Percentiles rank a stretch among this genome's conserved stretches.
Evolutionary conservation across 768 basidiomycete species (phyloP).

Genomic region (Pisolithus microcarpus): DNA sequence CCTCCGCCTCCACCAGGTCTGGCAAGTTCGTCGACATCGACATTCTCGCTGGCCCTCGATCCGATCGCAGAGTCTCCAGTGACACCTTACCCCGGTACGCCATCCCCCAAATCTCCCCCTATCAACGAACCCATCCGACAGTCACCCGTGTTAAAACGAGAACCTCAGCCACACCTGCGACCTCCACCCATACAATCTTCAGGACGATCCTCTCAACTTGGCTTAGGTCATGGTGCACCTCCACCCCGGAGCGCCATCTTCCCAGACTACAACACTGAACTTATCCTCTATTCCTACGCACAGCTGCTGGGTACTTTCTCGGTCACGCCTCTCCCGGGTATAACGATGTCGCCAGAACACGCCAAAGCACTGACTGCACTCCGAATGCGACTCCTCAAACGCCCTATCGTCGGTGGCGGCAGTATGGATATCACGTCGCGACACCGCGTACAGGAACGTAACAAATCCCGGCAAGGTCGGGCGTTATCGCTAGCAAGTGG

Average conservation of each 20-base stretch:
- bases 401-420: conserved; percentile 53
- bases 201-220: conserved; percentile 34
- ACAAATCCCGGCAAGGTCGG: conserved; percentile 36
- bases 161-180: conserved; percentile 32
- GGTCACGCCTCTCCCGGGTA: conserved; percentile 43
- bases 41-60: conserved; percentile 43
- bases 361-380: conserved; percentile 38
- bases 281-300: conserved; percentile 80
- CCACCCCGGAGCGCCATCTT: conserved; percentile 38
- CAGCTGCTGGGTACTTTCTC: conserved; percentile 66
- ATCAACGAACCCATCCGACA: conserved; percentile 23
- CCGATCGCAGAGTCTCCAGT: conserved; percentile 40
- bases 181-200: conserved; percentile 13
- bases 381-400: conserved; percentile 32
- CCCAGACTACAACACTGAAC: conserved; percentile 47
- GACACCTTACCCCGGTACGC: conserved; percentile 31
- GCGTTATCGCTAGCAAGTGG: conserved; percentile 48
- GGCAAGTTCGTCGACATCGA: conserved; percentile 36
- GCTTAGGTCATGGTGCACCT: conserved; percentile 40
- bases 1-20: conserved; percentile 16
- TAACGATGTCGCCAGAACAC: conserved; percentile 39
- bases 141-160: conserved; percentile 14
- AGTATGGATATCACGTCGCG: conserved; percentile 68
- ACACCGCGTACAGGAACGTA: conserved; percentile 16
- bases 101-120: conserved; percentile 23